Base-by-base conservation (phyloP, 139 green algal species). In the Tetradesmus obliquus region DNA sequence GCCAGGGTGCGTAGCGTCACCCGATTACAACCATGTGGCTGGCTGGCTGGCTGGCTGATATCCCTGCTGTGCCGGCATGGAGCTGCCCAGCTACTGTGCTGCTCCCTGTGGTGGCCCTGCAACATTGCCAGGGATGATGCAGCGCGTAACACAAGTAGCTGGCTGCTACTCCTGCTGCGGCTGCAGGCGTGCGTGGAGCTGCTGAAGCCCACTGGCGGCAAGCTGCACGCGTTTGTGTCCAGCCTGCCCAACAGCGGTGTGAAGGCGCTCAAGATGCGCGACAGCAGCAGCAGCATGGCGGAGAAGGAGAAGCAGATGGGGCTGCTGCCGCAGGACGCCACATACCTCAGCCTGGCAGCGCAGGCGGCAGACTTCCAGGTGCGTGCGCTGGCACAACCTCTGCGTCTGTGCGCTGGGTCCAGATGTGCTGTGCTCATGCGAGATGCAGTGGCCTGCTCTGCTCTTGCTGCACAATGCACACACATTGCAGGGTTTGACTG, bases 141-240 rank as follows among this genome's bases (percentile, higher is more conserved):
- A 45, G 32, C 32, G 32, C 32, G 32, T 45, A 45, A 45, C 32
- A 45, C 32, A 45, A 45, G 32, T 45, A 45, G 32, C 32, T 45
- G 32, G 32, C 32, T 45, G 32, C 32, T 45, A 45, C 32, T 45
- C 32, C 32, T 45, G 12, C 2, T 24, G 9, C 24, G 17, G 4
- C 24, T 54, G 24, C 86, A 96, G 88, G 95, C 96, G 45, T 94
- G 95, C 2, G 90, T 98, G 2, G 90, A 97, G 83, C 94, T 95
- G 60, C 93, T 99, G 3, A 96, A 97, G 88, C 93, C 91, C 1
- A 93, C 55, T 51, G 97, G 97, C 81, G 97, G 97, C 76, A 98
- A 97, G 91, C 80, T 99, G 76, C 94, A 97, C 90, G 96, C 94
- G 5, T 99, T 99, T 89, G 83, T 98, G 32, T 90, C 92, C 55